A percentile compares a stretch with the other conserved stretches of the same genome.
These are phyloP conservation scores for Diplosphaera chodatii DNA, from an alignment of 139 green algal genomes.

Conservation along the genomic window DNA sequence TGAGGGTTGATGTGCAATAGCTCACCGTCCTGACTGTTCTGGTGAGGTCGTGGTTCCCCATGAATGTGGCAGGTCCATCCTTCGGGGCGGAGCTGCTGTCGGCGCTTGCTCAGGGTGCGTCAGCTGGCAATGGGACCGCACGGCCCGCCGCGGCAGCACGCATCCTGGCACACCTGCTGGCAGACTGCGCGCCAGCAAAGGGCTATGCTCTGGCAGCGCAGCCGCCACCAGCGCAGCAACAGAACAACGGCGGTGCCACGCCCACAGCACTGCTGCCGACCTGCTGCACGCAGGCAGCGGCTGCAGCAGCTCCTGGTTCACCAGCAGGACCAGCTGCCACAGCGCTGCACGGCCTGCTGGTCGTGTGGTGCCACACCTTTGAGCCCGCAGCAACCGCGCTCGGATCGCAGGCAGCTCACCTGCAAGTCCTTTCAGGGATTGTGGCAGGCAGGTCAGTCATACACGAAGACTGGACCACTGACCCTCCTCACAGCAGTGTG, in stretches of 20 bases:
- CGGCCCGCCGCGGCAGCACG: conserved; percentile 8
- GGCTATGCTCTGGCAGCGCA: neutral
- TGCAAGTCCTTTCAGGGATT: neutral
- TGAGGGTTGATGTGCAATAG: no score
- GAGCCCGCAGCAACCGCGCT: neutral
- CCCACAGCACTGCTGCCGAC: neutral
- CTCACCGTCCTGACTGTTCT: no score
- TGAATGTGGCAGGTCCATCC: neutral
- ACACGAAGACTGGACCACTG: no score
- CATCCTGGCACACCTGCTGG: conserved; percentile 40
- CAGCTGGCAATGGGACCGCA: neutral
- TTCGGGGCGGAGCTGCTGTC: neutral
- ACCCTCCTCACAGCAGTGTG: no score
- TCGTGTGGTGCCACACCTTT: neutral
- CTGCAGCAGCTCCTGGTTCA: neutral
- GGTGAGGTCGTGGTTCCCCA: no score
- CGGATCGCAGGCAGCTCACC: neutral
- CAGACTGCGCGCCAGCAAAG: conserved; percentile 26
- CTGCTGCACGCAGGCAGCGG: neutral
- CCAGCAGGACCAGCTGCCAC: no score
- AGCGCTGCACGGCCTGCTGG: neutral
- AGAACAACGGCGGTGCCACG: neutral
- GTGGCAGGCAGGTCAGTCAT: neutral
- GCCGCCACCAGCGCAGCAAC: neutral
- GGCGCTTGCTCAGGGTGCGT: neutral